Base-by-base conservation (phyloP, 306 rosid species). In the Corylus americana region DNA sequence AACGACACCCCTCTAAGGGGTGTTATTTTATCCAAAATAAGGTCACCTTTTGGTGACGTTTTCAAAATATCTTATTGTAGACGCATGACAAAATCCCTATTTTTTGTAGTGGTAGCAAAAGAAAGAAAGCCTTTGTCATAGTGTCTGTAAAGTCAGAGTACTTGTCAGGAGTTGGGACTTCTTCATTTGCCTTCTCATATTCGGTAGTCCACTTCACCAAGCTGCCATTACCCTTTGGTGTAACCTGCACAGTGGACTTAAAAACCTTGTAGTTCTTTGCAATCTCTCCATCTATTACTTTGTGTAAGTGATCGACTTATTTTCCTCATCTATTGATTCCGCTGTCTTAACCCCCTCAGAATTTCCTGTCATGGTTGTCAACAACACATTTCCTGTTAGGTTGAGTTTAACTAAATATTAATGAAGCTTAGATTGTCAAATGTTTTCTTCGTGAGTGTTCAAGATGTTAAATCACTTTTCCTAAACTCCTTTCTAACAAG, bases 161-260 rank as follows among this genome's bases (percentile, higher is more conserved):
- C 75, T 63, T 54, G 3, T n/a, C 16, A 27, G 82, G 82, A 47
- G 64, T 11, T 8, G 82, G 82, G 16, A 29, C 25, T 4, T 16
- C 42, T 7, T 78, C 82, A n/a, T 58, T 48, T 14, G 12, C 64
- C 47, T 77, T 82, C 75, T 78, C 79, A 42, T 77, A 82, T 39
- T 82, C 76, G 1, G 78, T 5, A 50, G 35, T 77, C 86, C 79
- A 82, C 68, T 78, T 71, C 73, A 78, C 79, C 12, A 64, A 77
- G 74, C 74, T 59, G 44, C 67, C 55, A 45, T 49, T 3, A n/a
- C 20, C 75, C 22, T 73, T 82, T 73, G 53, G 44, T 3, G 54
- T 63, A 9, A 77, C 75, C 74, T 77, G 55, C 59, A 55, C 8
- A 0, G 76, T 72, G 1, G 72, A 3, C 37, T 53, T 64, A 3